A percentile compares a stretch with the other conserved stretches of the same genome.
Evolutionary conservation across 129 eudicot species (phyloP).

Genomic region (Lactuca sativa): DNA sequence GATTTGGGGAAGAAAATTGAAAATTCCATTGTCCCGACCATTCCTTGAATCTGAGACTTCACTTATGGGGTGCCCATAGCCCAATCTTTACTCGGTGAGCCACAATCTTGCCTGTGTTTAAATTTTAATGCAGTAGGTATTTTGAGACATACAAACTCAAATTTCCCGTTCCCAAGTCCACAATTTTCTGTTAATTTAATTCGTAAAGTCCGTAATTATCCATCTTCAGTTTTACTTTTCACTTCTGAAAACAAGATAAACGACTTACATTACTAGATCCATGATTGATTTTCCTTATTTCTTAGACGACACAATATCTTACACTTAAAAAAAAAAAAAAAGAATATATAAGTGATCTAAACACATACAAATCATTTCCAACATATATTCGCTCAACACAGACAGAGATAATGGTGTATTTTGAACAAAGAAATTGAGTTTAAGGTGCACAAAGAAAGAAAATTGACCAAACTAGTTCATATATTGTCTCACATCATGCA

Average conservation of each 20-base stretch:
- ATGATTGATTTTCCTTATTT: background rate
- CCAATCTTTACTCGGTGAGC: too few relatives aligned
- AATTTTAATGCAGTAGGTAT: too few relatives aligned
- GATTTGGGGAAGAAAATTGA: too few relatives aligned
- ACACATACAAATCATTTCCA: background rate
- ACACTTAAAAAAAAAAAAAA: background rate
- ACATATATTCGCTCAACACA: background rate
- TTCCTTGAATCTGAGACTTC: too few relatives aligned
- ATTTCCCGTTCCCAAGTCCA: too few relatives aligned
- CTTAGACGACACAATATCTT: background rate
- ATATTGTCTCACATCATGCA: slow-evolving; percentile 12
- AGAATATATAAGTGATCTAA: background rate
- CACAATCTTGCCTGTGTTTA: too few relatives aligned
- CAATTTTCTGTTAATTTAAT: too few relatives aligned
- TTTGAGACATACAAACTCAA: background rate
- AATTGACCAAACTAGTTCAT: background rate
- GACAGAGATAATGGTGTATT: too few relatives aligned
- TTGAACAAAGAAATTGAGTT: too few relatives aligned
- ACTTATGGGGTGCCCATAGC: too few relatives aligned
- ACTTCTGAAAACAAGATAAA: background rate
- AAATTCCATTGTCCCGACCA: too few relatives aligned
- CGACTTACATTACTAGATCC: background rate
- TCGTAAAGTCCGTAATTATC: background rate
- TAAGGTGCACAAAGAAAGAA: too few relatives aligned
- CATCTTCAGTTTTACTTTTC: background rate